Base-by-base conservation (phyloP, 768 basidiomycete species). In the Gloeopeniophorella convolvens region DNA sequence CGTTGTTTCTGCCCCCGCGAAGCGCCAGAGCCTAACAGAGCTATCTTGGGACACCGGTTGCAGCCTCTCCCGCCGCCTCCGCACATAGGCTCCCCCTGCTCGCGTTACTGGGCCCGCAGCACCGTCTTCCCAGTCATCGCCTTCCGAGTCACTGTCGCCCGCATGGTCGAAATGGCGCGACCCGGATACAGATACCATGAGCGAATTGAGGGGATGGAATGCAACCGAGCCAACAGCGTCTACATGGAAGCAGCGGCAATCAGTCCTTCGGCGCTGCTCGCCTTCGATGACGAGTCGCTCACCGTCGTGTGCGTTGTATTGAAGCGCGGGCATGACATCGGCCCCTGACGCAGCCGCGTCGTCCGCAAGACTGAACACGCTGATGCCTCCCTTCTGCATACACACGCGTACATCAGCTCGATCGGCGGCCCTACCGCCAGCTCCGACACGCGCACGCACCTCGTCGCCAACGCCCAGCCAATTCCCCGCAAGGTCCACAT, bases 201-300 rank as follows among this genome's bases (percentile, higher is more conserved):
- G 43, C 0, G 89, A 68, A 9, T 70, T 67, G 23, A 75, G 64
- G 0, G 89, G 89, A 56, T 92, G 84, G 59, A 93, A 87, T 1
- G 77, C 66, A 1, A 86, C 80, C 1, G 83, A 81, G 1, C 87
- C 83, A 7, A 92, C 66, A 3, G 84, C 76, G 62, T 92, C 90
- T 92, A 43, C 12, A 36, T 4, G 26, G 13, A 30, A n/a, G n/a
- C n/a, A n/a, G n/a, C n/a, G n/a, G n/a, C n/a, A n/a, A n/a, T n/a
- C n/a, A n/a, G n/a, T n/a, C n/a, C n/a, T n/a, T n/a, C n/a, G n/a
- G n/a, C n/a, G n/a, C n/a, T n/a, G n/a, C n/a, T n/a, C n/a, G n/a
- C n/a, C n/a, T n/a, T n/a, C n/a, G n/a, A n/a, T n/a, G n/a, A n/a
- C n/a, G n/a, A 31, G 8, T 27, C 4, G 51, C 73, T 11, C 51